A percentile compares a stretch with the other conserved stretches of the same genome.
Conservation (phyloP, 768 basidiomycete genomes). For the Phaffia australis region DNA sequence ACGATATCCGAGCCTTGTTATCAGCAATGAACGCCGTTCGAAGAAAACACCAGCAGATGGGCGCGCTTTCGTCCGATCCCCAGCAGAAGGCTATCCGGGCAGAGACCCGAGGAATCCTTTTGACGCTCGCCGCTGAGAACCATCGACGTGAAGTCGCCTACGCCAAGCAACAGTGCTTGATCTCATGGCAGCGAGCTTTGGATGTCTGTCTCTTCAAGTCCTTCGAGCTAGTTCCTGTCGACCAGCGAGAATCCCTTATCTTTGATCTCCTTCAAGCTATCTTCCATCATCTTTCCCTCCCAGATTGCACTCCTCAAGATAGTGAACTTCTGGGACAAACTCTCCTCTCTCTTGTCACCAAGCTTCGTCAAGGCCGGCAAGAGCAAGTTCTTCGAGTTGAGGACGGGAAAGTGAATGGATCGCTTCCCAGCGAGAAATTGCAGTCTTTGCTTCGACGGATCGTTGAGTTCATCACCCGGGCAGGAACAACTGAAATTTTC, state of each 20-base stretch:
- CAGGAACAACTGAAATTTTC: conserved; percentile 68
- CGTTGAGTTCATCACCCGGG: conserved; percentile 62
- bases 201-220: conserved; percentile 79
- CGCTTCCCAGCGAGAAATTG: conserved; percentile 42
- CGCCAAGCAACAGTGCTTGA: conserved; percentile 59
- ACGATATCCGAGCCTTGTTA: conserved; percentile 63
- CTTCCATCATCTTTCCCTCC: conserved; percentile 56
- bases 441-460: conserved; percentile 61
- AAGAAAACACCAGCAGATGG: conserved; percentile 55
- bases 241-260: conserved; percentile 73
- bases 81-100: conserved; percentile 56
- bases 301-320: conserved; percentile 58
- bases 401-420: conserved; percentile 41
- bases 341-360: conserved; percentile 69
- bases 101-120: conserved; percentile 66
- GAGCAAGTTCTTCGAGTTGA: conserved; percentile 50
- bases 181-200: conserved; percentile 73
- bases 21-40: conserved; percentile 54
- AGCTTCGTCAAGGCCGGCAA: conserved; percentile 67
- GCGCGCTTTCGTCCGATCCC: conserved; percentile 46
- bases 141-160: conserved; percentile 68
- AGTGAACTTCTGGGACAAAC: conserved; percentile 75
- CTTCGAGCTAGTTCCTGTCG: conserved; percentile 68
- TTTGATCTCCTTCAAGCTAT: conserved; percentile 73
- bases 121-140: conserved; percentile 78